Evolutionary conservation across 495 filamentous ascomycete genomes (phyloP).

Genomic region (Articulospora tetracladia): DNA sequence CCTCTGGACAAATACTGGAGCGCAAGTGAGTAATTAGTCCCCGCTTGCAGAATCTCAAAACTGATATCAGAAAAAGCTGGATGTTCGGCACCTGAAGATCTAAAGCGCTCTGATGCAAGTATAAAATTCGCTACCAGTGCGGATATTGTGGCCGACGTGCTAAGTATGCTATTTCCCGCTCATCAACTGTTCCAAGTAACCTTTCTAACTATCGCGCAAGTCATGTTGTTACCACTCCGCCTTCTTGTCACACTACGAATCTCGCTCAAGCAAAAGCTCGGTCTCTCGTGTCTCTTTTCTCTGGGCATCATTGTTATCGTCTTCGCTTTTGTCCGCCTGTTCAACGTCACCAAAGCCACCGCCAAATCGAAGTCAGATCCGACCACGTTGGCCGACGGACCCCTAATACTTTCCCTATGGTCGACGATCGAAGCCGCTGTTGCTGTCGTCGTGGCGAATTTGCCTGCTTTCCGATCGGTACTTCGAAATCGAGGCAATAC

Average conservation of each 20-base stretch:
- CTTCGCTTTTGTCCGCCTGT: slow-evolving; percentile 30
- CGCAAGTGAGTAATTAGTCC: no score
- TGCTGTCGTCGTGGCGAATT: slow-evolving; percentile 11
- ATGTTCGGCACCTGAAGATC: no score
- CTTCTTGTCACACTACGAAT: slow-evolving; percentile 29
- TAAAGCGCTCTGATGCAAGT: no score
- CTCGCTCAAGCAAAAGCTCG: slow-evolving; percentile 29
- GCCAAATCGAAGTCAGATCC: slow-evolving; percentile 5
- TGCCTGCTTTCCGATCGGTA: slow-evolving; percentile 19
- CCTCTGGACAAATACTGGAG: no score
- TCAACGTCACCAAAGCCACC: slow-evolving; percentile 25
- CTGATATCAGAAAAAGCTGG: no score
- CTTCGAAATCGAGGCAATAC: no score
- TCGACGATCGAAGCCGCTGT: slow-evolving; percentile 17
- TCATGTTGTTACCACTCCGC: slow-evolving; percentile 32
- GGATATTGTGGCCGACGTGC: no score
- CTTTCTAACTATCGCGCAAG: no score
- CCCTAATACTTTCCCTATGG: slow-evolving; percentile 20
- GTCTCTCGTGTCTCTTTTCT: slow-evolving; percentile 30
- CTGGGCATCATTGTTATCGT: slow-evolving; percentile 32
- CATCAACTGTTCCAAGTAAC: no score
- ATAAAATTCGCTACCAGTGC: no score
- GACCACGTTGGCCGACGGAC: slow-evolving; percentile 12
- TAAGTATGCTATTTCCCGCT: no score
- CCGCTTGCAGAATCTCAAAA: no score